phyloP scores from a whole-genome alignment of 1,139 yeast species.

The Yamadazyma membranifaciens region DNA sequence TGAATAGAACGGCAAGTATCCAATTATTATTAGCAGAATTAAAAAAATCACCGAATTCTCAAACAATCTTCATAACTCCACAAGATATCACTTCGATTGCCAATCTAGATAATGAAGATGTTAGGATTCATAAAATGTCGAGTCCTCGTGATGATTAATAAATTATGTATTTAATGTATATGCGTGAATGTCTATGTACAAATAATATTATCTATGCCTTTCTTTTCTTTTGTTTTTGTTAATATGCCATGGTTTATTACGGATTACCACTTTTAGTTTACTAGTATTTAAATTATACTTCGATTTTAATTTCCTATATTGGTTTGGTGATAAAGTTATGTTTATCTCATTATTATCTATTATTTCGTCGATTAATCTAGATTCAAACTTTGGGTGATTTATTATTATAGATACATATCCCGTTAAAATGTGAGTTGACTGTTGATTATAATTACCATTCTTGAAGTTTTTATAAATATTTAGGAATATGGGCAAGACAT shows the following conservation, averaged over 20 bases:
- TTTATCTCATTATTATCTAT: neutral
- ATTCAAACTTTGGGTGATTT: conserved; percentile 10
- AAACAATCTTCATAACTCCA: conserved; percentile 92
- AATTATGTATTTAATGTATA: no score
- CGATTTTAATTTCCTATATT: conserved; percentile 8
- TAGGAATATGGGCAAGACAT: conserved; percentile 9
- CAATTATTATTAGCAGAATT: conserved; percentile 70
- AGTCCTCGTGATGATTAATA: conserved; percentile 43
- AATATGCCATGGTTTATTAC: neutral
- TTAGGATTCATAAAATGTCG: conserved; percentile 68
- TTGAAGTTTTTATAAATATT: conserved; percentile 12
- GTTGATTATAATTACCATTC: neutral
- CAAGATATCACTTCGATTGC: conserved; percentile 83
- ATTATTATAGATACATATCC: conserved; percentile 9
- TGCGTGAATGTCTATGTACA: no score
- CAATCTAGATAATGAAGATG: conserved; percentile 59
- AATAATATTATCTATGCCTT: no score
- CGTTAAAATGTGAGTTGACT: conserved; percentile 10
- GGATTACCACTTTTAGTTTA: conserved; percentile 3
- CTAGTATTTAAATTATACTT: conserved; percentile 9
- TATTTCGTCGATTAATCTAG: conserved; percentile 6
- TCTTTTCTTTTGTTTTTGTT: no score
- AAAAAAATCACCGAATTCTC: conserved; percentile 61
- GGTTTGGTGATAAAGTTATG: conserved; percentile 8
- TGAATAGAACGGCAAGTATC: conserved; percentile 80